Percentiles rank a stretch among this genome's conserved stretches.
Conservation (phyloP, 495 filamentous ascomycete genomes). For the Penicillium fimorum region DNA sequence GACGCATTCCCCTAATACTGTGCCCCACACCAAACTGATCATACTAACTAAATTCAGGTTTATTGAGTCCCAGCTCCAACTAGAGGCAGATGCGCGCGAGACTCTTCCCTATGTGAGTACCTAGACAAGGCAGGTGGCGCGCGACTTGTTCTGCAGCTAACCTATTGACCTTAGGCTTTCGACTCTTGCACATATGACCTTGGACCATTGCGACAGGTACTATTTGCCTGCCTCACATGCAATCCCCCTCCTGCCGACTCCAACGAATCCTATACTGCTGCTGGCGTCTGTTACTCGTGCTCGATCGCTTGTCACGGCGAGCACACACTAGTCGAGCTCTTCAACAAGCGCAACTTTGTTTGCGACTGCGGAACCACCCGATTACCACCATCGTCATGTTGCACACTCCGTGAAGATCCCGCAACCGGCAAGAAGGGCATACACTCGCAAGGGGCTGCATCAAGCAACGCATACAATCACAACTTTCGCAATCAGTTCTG, state of each 20-base stretch:
- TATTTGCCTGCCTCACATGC: slow-evolving; percentile 92
- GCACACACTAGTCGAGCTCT: slow-evolving; percentile 92
- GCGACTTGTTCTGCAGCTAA: slow-evolving; percentile 13
- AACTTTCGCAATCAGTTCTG: slow-evolving; percentile 95
- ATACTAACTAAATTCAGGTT: slow-evolving; percentile 54
- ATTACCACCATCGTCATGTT: slow-evolving; percentile 65
- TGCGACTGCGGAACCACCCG: slow-evolving; percentile 96
- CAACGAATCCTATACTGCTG: slow-evolving; percentile 64
- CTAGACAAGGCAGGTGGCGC: not conserved
- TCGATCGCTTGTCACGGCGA: slow-evolving; percentile 96
- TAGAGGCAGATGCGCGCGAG: slow-evolving; percentile 94
- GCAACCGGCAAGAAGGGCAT: slow-evolving; percentile 74
- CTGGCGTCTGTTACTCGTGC: slow-evolving; percentile 93
- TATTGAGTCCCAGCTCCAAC: slow-evolving; percentile 81
- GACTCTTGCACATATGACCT: slow-evolving; percentile 86
- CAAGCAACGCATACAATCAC: slow-evolving; percentile 85
- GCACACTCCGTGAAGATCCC: slow-evolving; percentile 72
- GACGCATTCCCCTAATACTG: slow-evolving; percentile 11
- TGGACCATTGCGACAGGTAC: slow-evolving; percentile 77
- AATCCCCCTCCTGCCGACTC: slow-evolving; percentile 68
- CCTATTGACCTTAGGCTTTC: slow-evolving; percentile 61
- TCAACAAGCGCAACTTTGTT: slow-evolving; percentile 89
- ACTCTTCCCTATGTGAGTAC: slow-evolving; percentile 78
- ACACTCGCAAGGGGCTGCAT: slow-evolving; percentile 67
- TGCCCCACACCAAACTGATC: not conserved